phyloP scores from a whole-genome alignment of 164 flowering plant species.

The Nelumbo lutea region DNA sequence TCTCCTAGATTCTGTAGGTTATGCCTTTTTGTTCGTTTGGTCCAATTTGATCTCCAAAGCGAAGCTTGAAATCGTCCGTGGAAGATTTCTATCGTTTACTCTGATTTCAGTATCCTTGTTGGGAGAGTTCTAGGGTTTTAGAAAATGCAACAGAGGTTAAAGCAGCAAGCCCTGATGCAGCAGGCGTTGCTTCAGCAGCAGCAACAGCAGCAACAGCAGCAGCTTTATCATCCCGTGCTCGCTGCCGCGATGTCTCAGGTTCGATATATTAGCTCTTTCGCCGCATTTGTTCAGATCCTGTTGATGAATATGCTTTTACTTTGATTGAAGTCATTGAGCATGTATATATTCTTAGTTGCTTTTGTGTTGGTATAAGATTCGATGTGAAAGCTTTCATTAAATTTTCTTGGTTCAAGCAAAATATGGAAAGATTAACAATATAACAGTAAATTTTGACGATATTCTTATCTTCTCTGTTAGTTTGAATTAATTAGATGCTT shows the following conservation, averaged over 20 bases:
- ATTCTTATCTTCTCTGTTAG: too few relatives aligned
- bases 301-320: background rate
- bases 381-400: background rate
- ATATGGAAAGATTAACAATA: too few relatives aligned
- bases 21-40: too few relatives aligned
- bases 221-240: constrained; percentile 32
- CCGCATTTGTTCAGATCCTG: background rate
- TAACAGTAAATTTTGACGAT: too few relatives aligned
- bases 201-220: constrained; percentile 9
- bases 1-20: too few relatives aligned
- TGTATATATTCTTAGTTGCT: background rate
- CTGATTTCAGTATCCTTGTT: too few relatives aligned
- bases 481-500: too few relatives aligned
- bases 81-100: too few relatives aligned
- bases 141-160: constrained; percentile 64
- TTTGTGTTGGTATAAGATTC: background rate
- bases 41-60: too few relatives aligned
- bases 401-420: background rate
- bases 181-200: constrained; percentile 61
- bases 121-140: background rate
- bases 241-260: constrained; percentile 42
- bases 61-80: too few relatives aligned
- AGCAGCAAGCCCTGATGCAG: constrained; percentile 70
- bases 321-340: background rate
- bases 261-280: background rate